Percentiles rank a stretch among this genome's conserved stretches.
These are phyloP conservation scores for Gillenia trifoliata DNA, from an alignment of 306 rosid species.

Conservation along the genomic window DNA sequence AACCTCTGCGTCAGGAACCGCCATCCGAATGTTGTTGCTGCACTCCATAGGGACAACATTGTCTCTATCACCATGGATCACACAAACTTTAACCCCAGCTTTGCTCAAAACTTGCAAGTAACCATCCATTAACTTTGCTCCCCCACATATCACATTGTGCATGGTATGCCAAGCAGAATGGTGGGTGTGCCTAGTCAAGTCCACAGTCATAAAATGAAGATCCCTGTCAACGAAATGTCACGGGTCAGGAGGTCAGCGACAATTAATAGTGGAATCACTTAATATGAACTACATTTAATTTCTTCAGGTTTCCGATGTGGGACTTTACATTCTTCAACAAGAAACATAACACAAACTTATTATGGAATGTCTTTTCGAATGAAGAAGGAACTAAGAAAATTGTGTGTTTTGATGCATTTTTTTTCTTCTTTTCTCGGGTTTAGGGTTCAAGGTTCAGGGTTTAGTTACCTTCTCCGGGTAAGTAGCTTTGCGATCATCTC, in stretches of 20 bases:
- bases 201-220: conserved; percentile 40
- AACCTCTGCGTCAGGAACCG: conserved; percentile 49
- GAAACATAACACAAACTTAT: neutral
- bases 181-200: conserved; percentile 75
- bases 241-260: neutral
- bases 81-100: conserved; percentile 45
- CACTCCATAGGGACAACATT: conserved; percentile 51
- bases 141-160: conserved; percentile 89
- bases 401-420: neutral
- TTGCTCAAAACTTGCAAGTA: conserved; percentile 39
- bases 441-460: too few relatives aligned
- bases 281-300: too few relatives aligned
- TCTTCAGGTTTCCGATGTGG: too few relatives aligned
- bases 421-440: neutral
- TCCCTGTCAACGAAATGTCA: conserved; percentile 27
- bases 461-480: conserved; percentile 45
- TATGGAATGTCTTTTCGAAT: neutral
- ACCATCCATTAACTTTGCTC: conserved; percentile 45
- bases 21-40: conserved; percentile 36
- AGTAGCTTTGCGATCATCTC: conserved; percentile 49
- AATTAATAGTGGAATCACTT: too few relatives aligned
- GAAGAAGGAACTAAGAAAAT: neutral
- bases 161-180: conserved; percentile 86
- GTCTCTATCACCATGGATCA: conserved; percentile 65
- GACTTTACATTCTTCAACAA: too few relatives aligned